Evolutionary conservation across 495 filamentous ascomycete genomes (phyloP).

Genomic region (Tuber microsphaerosporum): DNA sequence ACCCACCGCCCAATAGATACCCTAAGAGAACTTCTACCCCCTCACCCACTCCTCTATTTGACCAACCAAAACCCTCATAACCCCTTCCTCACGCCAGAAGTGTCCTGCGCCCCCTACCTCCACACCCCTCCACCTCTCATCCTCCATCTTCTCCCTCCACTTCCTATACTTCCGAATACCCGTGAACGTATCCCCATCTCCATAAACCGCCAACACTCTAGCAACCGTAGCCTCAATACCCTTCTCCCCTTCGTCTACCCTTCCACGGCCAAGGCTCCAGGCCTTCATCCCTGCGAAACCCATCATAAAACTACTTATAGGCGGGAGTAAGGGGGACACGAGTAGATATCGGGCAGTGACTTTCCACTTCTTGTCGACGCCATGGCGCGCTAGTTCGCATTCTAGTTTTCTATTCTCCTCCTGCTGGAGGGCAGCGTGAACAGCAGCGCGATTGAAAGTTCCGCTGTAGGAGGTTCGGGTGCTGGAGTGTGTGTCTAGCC

Average conservation of each 20-base stretch:
- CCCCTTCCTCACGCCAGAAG: slow-evolving; percentile 70
- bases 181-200: slow-evolving; percentile 71
- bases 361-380: slow-evolving; percentile 12
- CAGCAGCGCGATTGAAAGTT: slow-evolving; percentile 13
- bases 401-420: slow-evolving; percentile 1
- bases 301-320: slow-evolving; percentile 30
- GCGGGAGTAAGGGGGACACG: slow-evolving; percentile 61
- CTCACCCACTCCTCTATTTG: slow-evolving; percentile 23
- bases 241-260: slow-evolving; percentile 49
- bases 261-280: slow-evolving; percentile 18
- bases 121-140: slow-evolving; percentile 47
- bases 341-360: slow-evolving; percentile 61
- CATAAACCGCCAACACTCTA: slow-evolving; percentile 66
- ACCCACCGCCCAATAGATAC: not conserved
- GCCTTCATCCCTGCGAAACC: slow-evolving; percentile 26
- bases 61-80: slow-evolving; percentile 50
- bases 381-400: not conserved
- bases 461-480: slow-evolving; percentile 32
- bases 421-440: slow-evolving; percentile 3
- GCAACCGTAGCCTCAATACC: slow-evolving; percentile 43
- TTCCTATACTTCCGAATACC: slow-evolving; percentile 57
- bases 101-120: slow-evolving; percentile 68
- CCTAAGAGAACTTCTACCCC: not conserved
- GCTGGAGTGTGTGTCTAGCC: slow-evolving; percentile 28
- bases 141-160: slow-evolving; percentile 60